Conservation (phyloP, 495 filamentous ascomycete species). For the Neurospora sp. region DNA sequence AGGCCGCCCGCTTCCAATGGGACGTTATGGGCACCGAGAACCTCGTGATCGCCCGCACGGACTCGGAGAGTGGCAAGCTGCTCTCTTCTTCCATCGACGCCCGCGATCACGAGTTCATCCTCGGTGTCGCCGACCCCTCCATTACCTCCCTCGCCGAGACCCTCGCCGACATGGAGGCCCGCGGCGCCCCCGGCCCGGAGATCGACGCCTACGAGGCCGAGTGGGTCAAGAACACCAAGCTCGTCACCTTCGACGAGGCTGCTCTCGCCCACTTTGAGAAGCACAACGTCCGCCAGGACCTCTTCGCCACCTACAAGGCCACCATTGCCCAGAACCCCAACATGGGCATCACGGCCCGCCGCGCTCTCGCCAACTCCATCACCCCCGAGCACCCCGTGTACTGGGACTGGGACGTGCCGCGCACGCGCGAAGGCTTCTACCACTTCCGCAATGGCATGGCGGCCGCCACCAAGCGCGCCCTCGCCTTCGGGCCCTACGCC, state of each 20-base stretch:
- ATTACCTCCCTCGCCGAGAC: constrained; percentile 74
- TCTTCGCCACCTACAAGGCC: constrained; percentile 55
- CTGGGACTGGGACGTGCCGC: constrained; percentile 87
- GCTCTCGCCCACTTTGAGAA: constrained; percentile 61
- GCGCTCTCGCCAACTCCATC: constrained; percentile 55
- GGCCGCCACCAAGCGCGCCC: constrained; percentile 85
- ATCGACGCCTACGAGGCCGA: constrained; percentile 78
- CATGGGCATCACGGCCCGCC: constrained; percentile 65
- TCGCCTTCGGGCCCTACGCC: constrained; percentile 83
- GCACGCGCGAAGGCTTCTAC: constrained; percentile 92
- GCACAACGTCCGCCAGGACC: constrained; percentile 47
- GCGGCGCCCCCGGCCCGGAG: constrained; percentile 64
- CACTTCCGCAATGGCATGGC: constrained; percentile 83
- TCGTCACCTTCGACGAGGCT: constrained; percentile 89
- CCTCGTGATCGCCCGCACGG: constrained; percentile 86
- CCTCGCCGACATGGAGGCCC: constrained; percentile 78
- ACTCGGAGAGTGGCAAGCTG: constrained; percentile 86
- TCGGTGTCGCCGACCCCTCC: constrained; percentile 64
- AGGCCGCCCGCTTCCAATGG: constrained; percentile 93
- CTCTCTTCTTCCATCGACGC: constrained; percentile 85
- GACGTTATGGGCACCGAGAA: constrained; percentile 95
- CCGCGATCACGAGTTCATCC: constrained; percentile 92
- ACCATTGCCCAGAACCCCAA: constrained; percentile 52
- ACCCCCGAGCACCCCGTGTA: constrained; percentile 47
- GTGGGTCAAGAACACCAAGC: constrained; percentile 79